Evolutionary conservation across 805 yeast genomes (phyloP), one percentile per base, ranked within the genome.

Genomic region (Candida endomychidarum): DNA sequence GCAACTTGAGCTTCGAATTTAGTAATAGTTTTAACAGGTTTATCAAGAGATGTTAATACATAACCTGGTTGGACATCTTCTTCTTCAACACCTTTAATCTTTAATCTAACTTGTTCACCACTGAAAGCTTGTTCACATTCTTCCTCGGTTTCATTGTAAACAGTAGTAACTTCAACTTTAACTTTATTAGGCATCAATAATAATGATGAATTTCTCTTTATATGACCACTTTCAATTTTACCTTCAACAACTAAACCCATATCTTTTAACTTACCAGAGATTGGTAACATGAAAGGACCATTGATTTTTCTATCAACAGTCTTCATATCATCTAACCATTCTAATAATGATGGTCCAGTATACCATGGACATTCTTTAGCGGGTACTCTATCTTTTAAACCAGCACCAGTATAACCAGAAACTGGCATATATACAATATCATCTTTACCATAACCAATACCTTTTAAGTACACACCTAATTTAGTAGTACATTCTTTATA

Each of bases 191-290:
- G 99, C 99, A 93, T 93, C 64, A 93, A 68, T 50, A 91, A 61
- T 49, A 95, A 75, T 40, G 69, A 72, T 40, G 77, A 74, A 51
- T 86, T 85, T 71, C 86, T 90, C 71, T 81, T 86, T 51, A 91
- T 75, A 57, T 85, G 89, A 37, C 99, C 99, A 42, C 95, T 82
- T 73, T 90, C 99, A 59, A 93, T 86, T 74, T 93, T 93, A 67
- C 99, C 99, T 70, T 93, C 99, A 39, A 93, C 93, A 49, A 93
- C 81, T 37, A 98, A 89, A 65, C 99, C 99, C 72, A 93, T 72
- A 63, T 93, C 99, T 66, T 87, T 90, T 86, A 89, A 85, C 69
- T 93, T 93, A 53, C 93, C 86, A 19, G 95, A 78, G 52, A 93
- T 77, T 44, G 99, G 99, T 55, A 93, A 74, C 98, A 93, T 90